Base-by-base conservation (phyloP, 495 filamentous ascomycete genomes). In the Annulohypoxylon stygium region DNA sequence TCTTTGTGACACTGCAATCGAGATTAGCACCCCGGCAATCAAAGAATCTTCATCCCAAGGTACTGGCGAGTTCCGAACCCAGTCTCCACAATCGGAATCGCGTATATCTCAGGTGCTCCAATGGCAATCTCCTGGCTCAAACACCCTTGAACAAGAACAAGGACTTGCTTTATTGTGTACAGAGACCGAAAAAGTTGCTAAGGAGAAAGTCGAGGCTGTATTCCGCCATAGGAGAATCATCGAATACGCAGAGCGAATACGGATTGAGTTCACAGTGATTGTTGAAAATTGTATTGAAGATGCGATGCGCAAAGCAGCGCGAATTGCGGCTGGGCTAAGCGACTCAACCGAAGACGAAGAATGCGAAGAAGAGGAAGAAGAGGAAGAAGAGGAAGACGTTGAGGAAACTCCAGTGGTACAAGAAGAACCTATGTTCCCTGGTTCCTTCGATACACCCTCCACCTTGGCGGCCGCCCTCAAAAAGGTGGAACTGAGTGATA, bases 221-320 rank as follows among this genome's bases (percentile, higher is more conserved):
- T 86, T 95, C 69, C 93, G 96, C 37, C 93, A 98, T 81, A 90
- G 95, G 47, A 89, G 92, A 72, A 97, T 98, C 63, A 90, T 98
- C 48, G 97, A 99, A 80, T 99, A 98, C 78, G 90, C 93, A 4
- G 96, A 99, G 81, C 89, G 96, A 8, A 98, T 99, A 77, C 93
- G 97, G 1, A 86, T 97, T 37, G 96, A 99, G 78, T 97, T 96
- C 77, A 91, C 92, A 16, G 87, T 95, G 25, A 84, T 97, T 53
- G 96, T 99, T 30, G 92, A 97, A 72, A 94, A 98, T 66, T 99
- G 96, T 78, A 96, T 99, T 51, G 90, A 95, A 58, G 94, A 93
- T 67, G 96, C 97, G 8, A 87, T 98, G 79, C 90, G 87, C 67
- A 98, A 98, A 79, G 97, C 96, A 50, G 92, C 92, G 57, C 90